These are phyloP conservation scores for Clavulina sp. DNA, from an alignment of 768 basidiomycete species.

Conservation along the genomic window DNA sequence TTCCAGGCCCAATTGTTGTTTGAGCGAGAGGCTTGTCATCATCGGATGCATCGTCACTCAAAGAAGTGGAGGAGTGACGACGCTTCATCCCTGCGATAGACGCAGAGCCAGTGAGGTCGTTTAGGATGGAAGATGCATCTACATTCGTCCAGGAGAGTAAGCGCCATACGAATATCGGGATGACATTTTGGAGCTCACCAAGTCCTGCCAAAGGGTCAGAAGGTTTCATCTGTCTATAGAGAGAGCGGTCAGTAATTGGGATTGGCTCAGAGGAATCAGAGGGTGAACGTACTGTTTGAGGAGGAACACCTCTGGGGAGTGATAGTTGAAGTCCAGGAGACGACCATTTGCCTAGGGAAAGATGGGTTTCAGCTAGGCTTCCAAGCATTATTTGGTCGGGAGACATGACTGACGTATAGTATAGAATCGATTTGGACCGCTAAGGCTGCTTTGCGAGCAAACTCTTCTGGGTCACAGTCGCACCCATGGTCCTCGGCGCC, in stretches of 20 bases:
- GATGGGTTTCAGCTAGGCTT: not conserved
- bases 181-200: not conserved
- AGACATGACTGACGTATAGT: conserved; percentile 46
- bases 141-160: not conserved
- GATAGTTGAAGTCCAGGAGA: conserved; percentile 65
- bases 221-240: not conserved
- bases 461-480: conserved; percentile 44
- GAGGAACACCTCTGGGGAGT: conserved; percentile 49
- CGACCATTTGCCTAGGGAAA: conserved; percentile 45
- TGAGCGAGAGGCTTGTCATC: conserved; percentile 38
- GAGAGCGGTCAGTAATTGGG: not conserved
- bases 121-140: conserved; percentile 18
- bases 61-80: conserved; percentile 30
- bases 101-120: conserved; percentile 26
- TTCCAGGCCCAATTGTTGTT: not conserved
- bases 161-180: not conserved
- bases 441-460: conserved; percentile 51
- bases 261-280: not conserved
- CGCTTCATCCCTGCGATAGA: conserved; percentile 32
- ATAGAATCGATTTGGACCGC: conserved; percentile 70
- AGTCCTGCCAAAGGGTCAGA: not conserved
- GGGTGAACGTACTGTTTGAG: conserved; percentile 44
- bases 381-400: conserved; percentile 2
- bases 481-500: conserved; percentile 48
- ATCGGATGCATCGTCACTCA: conserved; percentile 29